Conservation (phyloP, 768 basidiomycete genomes). For the Trametes coccinea region DNA sequence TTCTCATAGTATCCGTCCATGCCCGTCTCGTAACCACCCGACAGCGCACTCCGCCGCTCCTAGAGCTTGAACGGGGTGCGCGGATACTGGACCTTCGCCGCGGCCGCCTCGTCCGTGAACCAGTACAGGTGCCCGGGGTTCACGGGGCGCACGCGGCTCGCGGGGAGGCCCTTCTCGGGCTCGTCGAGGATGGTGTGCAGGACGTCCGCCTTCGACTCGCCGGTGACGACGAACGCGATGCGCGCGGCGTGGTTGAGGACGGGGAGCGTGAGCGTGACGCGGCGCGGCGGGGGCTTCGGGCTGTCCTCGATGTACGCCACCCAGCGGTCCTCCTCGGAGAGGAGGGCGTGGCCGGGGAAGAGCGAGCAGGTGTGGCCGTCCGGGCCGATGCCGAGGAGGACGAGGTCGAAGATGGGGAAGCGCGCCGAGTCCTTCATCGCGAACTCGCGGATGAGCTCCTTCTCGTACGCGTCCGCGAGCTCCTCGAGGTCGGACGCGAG, state of each 20-base stretch:
- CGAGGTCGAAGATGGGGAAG: constrained; percentile 96
- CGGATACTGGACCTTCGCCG: constrained; percentile 57
- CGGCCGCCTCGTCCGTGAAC: constrained; percentile 91
- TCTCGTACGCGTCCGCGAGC: constrained; percentile 79
- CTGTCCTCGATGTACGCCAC: constrained; percentile 91
- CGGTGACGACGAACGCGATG: constrained; percentile 87
- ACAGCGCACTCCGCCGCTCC: background rate
- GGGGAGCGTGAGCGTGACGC: constrained; percentile 91
- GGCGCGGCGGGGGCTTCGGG: constrained; percentile 87
- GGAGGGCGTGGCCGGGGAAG: constrained; percentile 89
- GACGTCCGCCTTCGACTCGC: constrained; percentile 78
- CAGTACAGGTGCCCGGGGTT: constrained; percentile 87
- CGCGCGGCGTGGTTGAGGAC: constrained; percentile 89
- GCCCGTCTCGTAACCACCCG: background rate
- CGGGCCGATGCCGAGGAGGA: constrained; percentile 94
- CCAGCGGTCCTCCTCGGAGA: constrained; percentile 90
- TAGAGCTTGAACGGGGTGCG: constrained; percentile 60
- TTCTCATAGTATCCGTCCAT: background rate
- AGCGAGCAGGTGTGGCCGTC: constrained; percentile 99
- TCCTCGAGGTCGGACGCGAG: constrained; percentile 76
- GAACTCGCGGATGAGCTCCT: constrained; percentile 85
- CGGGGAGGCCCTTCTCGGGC: constrained; percentile 78
- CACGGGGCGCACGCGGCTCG: constrained; percentile 76
- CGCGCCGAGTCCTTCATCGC: constrained; percentile 91
- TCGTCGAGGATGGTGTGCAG: constrained; percentile 74